Evolutionary conservation across 768 basidiomycete genomes (phyloP).

Genomic region (Mycena venus): DNA sequence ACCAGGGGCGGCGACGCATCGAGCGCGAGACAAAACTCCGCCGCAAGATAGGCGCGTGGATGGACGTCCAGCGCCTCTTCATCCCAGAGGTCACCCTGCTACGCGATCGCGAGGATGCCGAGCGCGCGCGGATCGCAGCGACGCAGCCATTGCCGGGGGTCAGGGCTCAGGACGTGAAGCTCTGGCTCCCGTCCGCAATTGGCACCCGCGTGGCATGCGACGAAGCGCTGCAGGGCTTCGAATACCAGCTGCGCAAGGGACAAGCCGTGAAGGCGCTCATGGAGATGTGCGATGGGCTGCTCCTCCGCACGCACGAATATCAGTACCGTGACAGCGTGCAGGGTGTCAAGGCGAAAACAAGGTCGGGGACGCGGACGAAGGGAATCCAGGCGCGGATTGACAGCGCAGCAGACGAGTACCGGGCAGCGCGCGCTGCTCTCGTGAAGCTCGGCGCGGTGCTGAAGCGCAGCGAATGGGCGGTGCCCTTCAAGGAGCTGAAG

Average conservation of each 20-base stretch:
- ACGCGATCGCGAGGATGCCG: neutral
- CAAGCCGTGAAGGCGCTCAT: neutral
- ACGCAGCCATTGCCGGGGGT: neutral
- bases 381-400: constrained; percentile 31
- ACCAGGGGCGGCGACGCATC: neutral
- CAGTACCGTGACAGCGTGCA: constrained; percentile 19
- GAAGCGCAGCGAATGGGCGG: constrained; percentile 26
- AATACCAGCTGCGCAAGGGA: neutral
- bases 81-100: neutral
- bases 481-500: constrained; percentile 15
- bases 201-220: neutral
- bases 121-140: neutral
- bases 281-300: neutral
- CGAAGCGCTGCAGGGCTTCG: neutral
- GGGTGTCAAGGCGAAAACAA: constrained; percentile 39
- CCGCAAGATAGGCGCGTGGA: neutral
- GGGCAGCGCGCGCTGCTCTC: constrained; percentile 33
- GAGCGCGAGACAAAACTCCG: constrained; percentile 5
- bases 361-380: constrained; percentile 32
- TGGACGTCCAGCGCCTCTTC: too few species aligned
- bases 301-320: neutral
- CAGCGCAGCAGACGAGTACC: constrained; percentile 31
- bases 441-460: neutral
- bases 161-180: neutral
- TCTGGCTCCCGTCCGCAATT: constrained; percentile 41